A percentile compares a stretch with the other conserved stretches of the same genome.
phyloP scores from a whole-genome alignment of 2,329 filamentous ascomycete genomes.

The Arthrobotrys sinensis region DNA sequence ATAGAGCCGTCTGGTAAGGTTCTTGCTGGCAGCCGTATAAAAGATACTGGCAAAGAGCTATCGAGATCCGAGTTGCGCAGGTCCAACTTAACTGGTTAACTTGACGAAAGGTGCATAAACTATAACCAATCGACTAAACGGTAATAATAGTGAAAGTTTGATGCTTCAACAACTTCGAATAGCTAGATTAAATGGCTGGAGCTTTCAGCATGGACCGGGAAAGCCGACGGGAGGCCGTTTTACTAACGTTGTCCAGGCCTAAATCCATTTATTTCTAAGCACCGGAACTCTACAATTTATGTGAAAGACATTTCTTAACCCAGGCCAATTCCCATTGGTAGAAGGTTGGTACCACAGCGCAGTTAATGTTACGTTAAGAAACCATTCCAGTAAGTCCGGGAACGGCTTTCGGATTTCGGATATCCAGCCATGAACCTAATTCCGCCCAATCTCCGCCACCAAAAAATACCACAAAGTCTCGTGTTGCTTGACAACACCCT shows the following conservation, averaged over 20 bases:
- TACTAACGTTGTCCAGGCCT: neutral
- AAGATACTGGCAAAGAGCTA: too few relatives aligned
- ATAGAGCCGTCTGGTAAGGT: too few relatives aligned
- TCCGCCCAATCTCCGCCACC: slow-evolving; percentile 47
- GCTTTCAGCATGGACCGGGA: slow-evolving; percentile 3
- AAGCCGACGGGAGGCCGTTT: slow-evolving; percentile 20
- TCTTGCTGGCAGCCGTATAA: too few relatives aligned
- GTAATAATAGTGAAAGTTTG: neutral
- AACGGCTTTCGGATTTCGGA: slow-evolving; percentile 47
- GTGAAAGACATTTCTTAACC: slow-evolving; percentile 3
- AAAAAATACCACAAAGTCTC: slow-evolving; percentile 27
- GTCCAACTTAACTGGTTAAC: neutral
- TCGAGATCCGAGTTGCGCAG: too few relatives aligned
- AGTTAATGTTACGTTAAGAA: slow-evolving; percentile 16
- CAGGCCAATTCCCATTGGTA: neutral
- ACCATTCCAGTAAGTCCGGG: slow-evolving; percentile 36
- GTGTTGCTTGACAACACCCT: slow-evolving; percentile 23
- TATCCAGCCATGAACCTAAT: slow-evolving; percentile 30
- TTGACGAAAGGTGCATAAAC: neutral
- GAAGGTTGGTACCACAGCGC: neutral
- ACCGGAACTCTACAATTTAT: slow-evolving; percentile 16
- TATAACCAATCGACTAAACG: neutral
- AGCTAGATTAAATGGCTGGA: slow-evolving; percentile 4
- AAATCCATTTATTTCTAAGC: slow-evolving; percentile 30
- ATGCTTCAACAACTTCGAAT: neutral